Evolutionary conservation across 2,329 filamentous ascomycete species (phyloP).

Genomic region (Neocatenulostroma microsporum): DNA sequence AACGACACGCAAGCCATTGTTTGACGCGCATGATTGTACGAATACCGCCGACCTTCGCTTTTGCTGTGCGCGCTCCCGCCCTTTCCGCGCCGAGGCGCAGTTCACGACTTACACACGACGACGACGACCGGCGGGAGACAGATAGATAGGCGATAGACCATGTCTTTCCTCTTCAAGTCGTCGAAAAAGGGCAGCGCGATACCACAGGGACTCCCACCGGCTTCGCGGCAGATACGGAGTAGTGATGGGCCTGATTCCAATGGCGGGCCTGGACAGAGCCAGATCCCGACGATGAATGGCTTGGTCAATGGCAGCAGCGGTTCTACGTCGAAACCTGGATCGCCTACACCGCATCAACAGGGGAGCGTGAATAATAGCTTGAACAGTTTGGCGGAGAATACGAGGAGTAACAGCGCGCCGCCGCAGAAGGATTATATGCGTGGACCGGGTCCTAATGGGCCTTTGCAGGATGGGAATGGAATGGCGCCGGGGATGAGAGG

Average conservation of each 20-base stretch:
- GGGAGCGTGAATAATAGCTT: constrained; percentile 54
- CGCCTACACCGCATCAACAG: constrained; percentile 61
- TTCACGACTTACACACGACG: too few species aligned
- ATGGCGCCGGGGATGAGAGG: constrained; percentile 2
- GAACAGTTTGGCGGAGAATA: constrained; percentile 17
- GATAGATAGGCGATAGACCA: too few species aligned
- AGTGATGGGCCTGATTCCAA: constrained; percentile 43
- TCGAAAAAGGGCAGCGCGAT: constrained; percentile 12
- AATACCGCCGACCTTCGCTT: too few species aligned
- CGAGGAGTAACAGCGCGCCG: constrained; percentile 17
- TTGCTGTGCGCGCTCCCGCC: too few species aligned
- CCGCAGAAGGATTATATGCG: constrained; percentile 9
- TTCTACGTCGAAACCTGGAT: constrained; percentile 21
- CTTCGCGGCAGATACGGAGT: constrained; percentile 49
- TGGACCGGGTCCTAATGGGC: too few species aligned
- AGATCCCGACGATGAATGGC: constrained; percentile 43
- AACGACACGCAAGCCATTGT: too few species aligned
- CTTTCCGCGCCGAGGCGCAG: too few species aligned
- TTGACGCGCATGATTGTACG: too few species aligned
- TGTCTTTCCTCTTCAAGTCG: constrained; percentile 50
- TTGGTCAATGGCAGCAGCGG: constrained; percentile 15
- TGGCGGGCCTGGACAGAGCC: too few species aligned
- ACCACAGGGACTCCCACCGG: constrained; percentile 41
- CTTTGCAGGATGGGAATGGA: too few species aligned
- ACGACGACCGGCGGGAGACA: too few species aligned